Evolutionary conservation across 495 filamentous ascomycete genomes (phyloP), one percentile per base, ranked within the genome.

Genomic region (Penicillium herquei): DNA sequence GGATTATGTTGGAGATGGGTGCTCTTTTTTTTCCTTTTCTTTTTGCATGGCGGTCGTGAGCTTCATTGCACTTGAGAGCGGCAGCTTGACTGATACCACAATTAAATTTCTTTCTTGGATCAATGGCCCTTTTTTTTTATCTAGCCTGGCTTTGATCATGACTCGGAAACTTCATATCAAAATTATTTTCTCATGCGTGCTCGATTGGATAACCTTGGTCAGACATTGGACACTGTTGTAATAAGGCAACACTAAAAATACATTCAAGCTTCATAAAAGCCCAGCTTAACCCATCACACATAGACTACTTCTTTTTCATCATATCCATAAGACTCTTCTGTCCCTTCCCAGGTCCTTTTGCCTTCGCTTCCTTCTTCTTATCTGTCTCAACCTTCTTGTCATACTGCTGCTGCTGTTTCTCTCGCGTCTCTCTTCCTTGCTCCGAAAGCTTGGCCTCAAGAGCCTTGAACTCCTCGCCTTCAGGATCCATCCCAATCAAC

Each of bases 401-500:
- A 44, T 88, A 87, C 72, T 90, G 86, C 33, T 87, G 87, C 69
- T 87, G 82, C 48, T 90, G 79, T 71, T 87, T 92, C 58, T 80
- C 75, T 39, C 95, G 78, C 69, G 93, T 89, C 14, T 74, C 75
- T 6, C 67, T 70, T 10, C 94, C 94, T 62, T 85, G 71, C 49
- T 83, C 83, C n/a, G 84, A 73, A 44, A 96, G 70, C 9, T 81
- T 72, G 42, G 72, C 61, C 57, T 92, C 90, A 37, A 89, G 68
- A 6, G 69, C 68, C 53, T 71, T 67, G 64, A 97, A 96, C 61
- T 87, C 83, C 30, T 81, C 77, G 26, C 82, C 78, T 10, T 91
- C 86, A 3, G 78, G 70, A 68, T 94, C 85, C 80, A 88, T 88
- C 14, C 87, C 95, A 54, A 97, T 90, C 45, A 98, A 69, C 12